These are phyloP conservation scores for cucumber (Cucumis sativus) DNA, from an alignment of 306 rosid genomes.

Conservation along the genomic window DNA sequence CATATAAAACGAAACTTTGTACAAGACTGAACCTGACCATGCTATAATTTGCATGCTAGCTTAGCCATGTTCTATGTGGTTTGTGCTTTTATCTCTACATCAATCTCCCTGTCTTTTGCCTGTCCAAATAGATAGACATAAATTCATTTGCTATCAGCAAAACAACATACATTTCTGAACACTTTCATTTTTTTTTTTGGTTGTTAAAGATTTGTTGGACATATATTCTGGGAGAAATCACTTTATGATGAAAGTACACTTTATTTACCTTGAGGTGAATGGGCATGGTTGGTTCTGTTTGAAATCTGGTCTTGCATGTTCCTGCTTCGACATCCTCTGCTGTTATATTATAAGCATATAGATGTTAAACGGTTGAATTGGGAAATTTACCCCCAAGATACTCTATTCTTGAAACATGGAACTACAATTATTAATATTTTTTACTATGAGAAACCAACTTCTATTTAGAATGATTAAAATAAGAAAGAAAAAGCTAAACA, in stretches of 20 bases:
- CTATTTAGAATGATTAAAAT: not conserved
- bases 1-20: constrained; percentile 58
- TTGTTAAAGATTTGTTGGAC: not conserved
- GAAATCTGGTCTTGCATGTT: constrained; percentile 34
- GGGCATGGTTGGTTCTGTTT: constrained; percentile 74
- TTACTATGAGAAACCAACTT: not conserved
- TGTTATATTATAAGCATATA: constrained; percentile 14
- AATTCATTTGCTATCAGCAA: constrained; percentile 1
- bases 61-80: constrained; percentile 52
- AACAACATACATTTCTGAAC: not conserved
- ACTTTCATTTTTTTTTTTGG: not conserved
- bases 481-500: not conserved
- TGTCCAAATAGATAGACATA: constrained; percentile 49
- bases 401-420: not conserved
- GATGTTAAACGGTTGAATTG: not conserved
- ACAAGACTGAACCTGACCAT: constrained; percentile 74
- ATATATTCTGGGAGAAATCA: not conserved
- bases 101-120: constrained; percentile 48
- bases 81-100: constrained; percentile 36
- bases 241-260: not conserved
- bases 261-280: constrained; percentile 69
- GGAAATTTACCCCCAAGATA: not conserved
- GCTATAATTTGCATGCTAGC: constrained; percentile 31
- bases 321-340: constrained; percentile 96
- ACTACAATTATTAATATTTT: not conserved